These are phyloP conservation scores for Mycena floridula DNA, from an alignment of 768 basidiomycete genomes.

Conservation along the genomic window DNA sequence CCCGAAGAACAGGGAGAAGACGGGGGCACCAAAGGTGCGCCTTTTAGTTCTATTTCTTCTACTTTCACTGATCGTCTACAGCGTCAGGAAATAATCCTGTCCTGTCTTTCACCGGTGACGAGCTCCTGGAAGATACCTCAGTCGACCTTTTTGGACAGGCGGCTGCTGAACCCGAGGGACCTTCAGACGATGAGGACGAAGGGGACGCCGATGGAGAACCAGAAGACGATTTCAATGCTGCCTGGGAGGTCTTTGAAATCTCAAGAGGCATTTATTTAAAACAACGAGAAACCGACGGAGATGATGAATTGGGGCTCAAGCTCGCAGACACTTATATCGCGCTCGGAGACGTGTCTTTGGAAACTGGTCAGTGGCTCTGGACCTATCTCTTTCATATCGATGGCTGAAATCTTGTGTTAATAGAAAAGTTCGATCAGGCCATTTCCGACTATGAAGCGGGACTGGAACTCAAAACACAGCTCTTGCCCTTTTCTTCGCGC, in stretches of 20 bases:
- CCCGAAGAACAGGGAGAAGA: constrained; percentile 45
- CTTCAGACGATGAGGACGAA: constrained; percentile 47
- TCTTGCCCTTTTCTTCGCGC: constrained; percentile 84
- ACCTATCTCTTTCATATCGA: background rate
- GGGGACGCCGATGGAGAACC: constrained; percentile 73
- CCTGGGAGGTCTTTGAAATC: constrained; percentile 96
- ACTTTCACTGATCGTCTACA: too few relatives aligned
- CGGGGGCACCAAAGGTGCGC: constrained; percentile 31
- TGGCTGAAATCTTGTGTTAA: constrained; percentile 3
- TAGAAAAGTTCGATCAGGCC: constrained; percentile 96
- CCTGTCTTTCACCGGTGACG: constrained; percentile 79
- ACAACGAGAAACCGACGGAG: constrained; percentile 39
- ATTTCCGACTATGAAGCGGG: constrained; percentile 82
- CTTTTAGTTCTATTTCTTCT: too few relatives aligned
- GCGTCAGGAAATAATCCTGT: constrained; percentile 48
- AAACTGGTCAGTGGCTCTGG: constrained; percentile 71
- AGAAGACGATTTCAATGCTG: constrained; percentile 96
- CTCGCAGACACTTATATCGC: constrained; percentile 88
- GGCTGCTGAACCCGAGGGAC: constrained; percentile 36
- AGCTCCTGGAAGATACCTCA: constrained; percentile 47
- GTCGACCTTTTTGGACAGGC: constrained; percentile 64
- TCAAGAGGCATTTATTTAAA: constrained; percentile 84
- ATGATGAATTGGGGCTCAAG: constrained; percentile 66
- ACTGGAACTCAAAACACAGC: constrained; percentile 60
- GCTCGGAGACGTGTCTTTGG: constrained; percentile 93